phyloP scores from a whole-genome alignment of 2,329 filamentous ascomycete genomes.

The Arthrobotrys pseudoclavata region DNA sequence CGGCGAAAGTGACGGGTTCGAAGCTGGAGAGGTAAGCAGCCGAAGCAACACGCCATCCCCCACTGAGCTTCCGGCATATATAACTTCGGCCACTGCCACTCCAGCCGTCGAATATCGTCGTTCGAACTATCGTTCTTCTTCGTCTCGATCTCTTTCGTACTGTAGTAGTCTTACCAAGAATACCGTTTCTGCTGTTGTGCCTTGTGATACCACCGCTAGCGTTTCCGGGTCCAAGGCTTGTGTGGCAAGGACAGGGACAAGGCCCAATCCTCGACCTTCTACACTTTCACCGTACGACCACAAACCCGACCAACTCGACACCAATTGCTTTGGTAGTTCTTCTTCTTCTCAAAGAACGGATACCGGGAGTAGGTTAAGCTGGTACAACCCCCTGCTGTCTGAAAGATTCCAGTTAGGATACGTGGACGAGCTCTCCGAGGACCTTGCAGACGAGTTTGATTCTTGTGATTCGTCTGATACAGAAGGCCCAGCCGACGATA shows the following conservation, averaged over 20 bases:
- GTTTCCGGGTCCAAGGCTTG: constrained; percentile 37
- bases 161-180: constrained; percentile 29
- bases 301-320: constrained; percentile 31
- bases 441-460: constrained; percentile 40
- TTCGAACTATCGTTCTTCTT: constrained; percentile 52
- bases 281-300: constrained; percentile 33
- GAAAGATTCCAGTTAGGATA: constrained; percentile 51
- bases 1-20: constrained; percentile 34
- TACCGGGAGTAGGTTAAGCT: constrained; percentile 51
- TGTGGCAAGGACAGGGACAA: constrained; percentile 20
- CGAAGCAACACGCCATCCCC: constrained; percentile 57
- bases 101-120: constrained; percentile 45
- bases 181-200: constrained; percentile 44
- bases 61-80: constrained; percentile 45
- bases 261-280: constrained; percentile 20
- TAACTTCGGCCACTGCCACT: constrained; percentile 38
- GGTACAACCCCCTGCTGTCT: constrained; percentile 52
- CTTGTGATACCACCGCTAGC: constrained; percentile 45
- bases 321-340: constrained; percentile 19
- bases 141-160: constrained; percentile 43
- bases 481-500: constrained; percentile 43
- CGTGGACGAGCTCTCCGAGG: constrained; percentile 46
- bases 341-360: constrained; percentile 46
- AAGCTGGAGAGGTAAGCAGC: constrained; percentile 42
- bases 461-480: constrained; percentile 55